Evolutionary conservation across 805 yeast genomes (phyloP).

Genomic region (Pichia nanzhaoensis): DNA sequence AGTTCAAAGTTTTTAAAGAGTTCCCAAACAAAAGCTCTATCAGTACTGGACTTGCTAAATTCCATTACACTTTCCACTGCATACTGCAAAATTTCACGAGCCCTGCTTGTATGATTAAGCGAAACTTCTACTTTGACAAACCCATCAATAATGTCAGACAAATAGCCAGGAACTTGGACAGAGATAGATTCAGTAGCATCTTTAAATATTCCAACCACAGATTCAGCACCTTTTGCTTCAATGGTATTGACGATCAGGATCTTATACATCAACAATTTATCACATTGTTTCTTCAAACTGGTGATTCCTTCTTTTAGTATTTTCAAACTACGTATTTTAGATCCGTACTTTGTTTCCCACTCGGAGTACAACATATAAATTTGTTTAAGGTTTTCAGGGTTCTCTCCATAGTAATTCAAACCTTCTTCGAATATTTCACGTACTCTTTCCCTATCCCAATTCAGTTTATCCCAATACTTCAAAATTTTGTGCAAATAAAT

Average conservation of each 20-base stretch:
- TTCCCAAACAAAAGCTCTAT: slow-evolving; percentile 43
- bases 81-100: slow-evolving; percentile 54
- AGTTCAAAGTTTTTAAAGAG: slow-evolving; percentile 74
- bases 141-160: slow-evolving; percentile 39
- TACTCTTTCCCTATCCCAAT: slow-evolving; percentile 43
- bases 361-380: slow-evolving; percentile 51
- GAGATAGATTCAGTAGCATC: slow-evolving; percentile 37
- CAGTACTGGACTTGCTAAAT: slow-evolving; percentile 20
- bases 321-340: slow-evolving; percentile 41
- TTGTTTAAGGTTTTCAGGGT: slow-evolving; percentile 37
- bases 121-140: slow-evolving; percentile 54
- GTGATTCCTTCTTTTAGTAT: slow-evolving; percentile 39
- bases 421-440: slow-evolving; percentile 74
- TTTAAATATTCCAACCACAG: slow-evolving; percentile 44
- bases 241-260: slow-evolving; percentile 36
- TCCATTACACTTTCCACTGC: slow-evolving; percentile 41
- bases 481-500: slow-evolving; percentile 53
- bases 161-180: slow-evolving; percentile 22
- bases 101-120: slow-evolving; percentile 49
- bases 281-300: slow-evolving; percentile 22
- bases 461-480: slow-evolving; percentile 23
- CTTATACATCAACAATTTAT: slow-evolving; percentile 37
- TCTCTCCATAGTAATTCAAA: slow-evolving; percentile 26
- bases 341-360: slow-evolving; percentile 54
- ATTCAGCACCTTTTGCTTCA: slow-evolving; percentile 34